Evolutionary conservation across 371 early-diverging fungal species (phyloP).

Genomic region (Dichotomocladium elegans): DNA sequence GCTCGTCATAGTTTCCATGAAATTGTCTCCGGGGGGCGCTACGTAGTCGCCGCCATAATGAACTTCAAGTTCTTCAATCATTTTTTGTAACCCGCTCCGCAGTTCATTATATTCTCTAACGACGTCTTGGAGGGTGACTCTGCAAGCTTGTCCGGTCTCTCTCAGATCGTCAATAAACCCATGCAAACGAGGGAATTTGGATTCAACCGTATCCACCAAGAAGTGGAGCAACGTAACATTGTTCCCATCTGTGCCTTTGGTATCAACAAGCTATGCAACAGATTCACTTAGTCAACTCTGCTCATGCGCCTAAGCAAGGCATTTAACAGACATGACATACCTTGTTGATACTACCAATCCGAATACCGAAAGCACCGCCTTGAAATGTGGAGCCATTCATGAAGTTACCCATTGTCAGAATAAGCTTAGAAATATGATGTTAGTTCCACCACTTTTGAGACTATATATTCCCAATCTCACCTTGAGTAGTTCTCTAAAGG

Average conservation of each 20-base stretch:
- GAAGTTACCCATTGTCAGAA: constrained; percentile 86
- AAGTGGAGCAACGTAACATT: constrained; percentile 77
- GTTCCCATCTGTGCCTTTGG: constrained; percentile 70
- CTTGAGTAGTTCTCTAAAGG: constrained; percentile 53
- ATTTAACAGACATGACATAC: constrained; percentile 23
- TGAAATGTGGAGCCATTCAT: constrained; percentile 88
- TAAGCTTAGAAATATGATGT: constrained; percentile 48
- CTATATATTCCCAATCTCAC: constrained; percentile 22
- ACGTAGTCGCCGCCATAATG: constrained; percentile 43
- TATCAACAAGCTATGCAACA: constrained; percentile 80
- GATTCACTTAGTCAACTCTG: background rate
- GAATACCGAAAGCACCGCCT: constrained; percentile 90
- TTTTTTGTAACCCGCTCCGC: constrained; percentile 51
- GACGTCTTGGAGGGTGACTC: constrained; percentile 58
- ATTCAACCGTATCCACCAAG: constrained; percentile 67
- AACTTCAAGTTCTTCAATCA: constrained; percentile 43
- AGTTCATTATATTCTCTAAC: constrained; percentile 55
- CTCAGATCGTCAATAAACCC: constrained; percentile 68
- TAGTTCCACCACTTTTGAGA: too few relatives aligned
- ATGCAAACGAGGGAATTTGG: constrained; percentile 62
- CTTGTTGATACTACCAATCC: constrained; percentile 83
- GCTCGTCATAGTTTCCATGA: constrained; percentile 38
- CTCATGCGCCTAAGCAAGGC: background rate
- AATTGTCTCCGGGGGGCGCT: constrained; percentile 34
- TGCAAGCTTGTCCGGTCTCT: constrained; percentile 71